Evolutionary conservation across 352 stramenopile species (phyloP).

Genomic region (Phytophthora pseudosyringae): DNA sequence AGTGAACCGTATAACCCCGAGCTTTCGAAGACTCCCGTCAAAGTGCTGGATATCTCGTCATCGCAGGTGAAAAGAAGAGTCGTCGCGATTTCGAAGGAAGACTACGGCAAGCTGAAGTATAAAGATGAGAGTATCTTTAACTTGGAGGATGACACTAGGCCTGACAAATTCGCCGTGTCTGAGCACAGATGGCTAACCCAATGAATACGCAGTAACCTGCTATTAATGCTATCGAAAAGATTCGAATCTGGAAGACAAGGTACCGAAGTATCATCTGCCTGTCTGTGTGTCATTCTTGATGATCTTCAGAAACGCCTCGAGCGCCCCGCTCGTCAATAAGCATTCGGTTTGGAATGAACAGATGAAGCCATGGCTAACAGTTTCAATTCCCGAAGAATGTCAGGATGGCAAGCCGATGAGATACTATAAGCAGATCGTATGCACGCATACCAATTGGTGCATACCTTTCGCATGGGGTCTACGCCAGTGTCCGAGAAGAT

Average conservation of each 20-base stretch:
- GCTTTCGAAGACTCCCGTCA: constrained; percentile 46
- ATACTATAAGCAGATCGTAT: background rate
- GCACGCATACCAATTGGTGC: background rate
- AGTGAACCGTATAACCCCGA: constrained; percentile 66
- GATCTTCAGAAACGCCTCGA: constrained; percentile 20
- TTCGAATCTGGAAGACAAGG: background rate
- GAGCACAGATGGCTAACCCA: constrained; percentile 30
- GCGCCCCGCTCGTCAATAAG: constrained; percentile 51
- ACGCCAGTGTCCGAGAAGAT: constrained; percentile 71
- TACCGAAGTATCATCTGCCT: too few relatives aligned
- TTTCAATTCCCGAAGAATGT: background rate
- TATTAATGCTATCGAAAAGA: constrained; percentile 7
- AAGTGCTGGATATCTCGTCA: constrained; percentile 57
- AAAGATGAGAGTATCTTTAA: constrained; percentile 84
- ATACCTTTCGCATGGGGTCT: constrained; percentile 66
- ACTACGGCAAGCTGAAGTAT: constrained; percentile 68
- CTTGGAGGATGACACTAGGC: constrained; percentile 43
- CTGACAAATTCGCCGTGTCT: constrained; percentile 10
- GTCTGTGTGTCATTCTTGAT: background rate
- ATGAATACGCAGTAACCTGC: constrained; percentile 12
- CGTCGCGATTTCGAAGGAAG: constrained; percentile 66
- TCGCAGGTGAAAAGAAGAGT: constrained; percentile 75
- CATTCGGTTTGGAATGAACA: constrained; percentile 80
- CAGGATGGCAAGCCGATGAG: background rate
- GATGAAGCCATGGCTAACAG: constrained; percentile 71